Base-by-base conservation (phyloP, 352 stramenopile genomes). In the Blastocystis sp. region DNA sequence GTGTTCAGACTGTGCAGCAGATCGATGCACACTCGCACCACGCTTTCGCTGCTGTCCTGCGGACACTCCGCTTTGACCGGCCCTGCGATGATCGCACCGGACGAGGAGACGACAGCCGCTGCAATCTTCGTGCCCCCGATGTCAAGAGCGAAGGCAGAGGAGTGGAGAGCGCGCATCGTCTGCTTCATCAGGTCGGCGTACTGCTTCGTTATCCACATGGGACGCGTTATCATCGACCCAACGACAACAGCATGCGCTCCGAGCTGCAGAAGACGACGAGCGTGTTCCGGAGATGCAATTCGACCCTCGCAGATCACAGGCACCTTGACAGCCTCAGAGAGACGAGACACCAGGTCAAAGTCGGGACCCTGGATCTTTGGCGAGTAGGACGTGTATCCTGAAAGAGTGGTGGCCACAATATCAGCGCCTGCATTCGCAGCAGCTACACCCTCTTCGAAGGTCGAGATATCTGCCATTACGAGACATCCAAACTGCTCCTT, bases 141-240 rank as follows among this genome's bases (percentile, higher is more conserved):
- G 24, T 89, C 78, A 7, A 89, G 78, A 5, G 63, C 47, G 55
- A 76, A 89, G 13, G 78, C 78, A 37, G 47, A 54, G 24, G 47
- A 64, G 13, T 50, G 45, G 13, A 85, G 26, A 16, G 63, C 16
- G 30, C 55, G 78, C 8, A 79, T 62, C 18, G 63, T 79, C 63
- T 79, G 78, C 63, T 89, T 76, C 78, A 89, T 89, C 24, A 59
- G 56, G 7, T 79, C 63, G 20, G 56, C 63, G 45, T 89, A 89
- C 66, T 89, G 78, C 47, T 89, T 89, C 4, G 78, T 89, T 20
- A 89, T 89, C 78, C 78, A 89, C 78, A 89, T 89, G 16, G 78
- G 78, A 76, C 78, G 78, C 30, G 78, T 89, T 26, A 89, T 89
- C 78, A 89, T 89, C n/a, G 41, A 68, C 8, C 78, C 78, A 8